phyloP scores from a whole-genome alignment of 306 rosid genomes.

The Myrica gale region DNA sequence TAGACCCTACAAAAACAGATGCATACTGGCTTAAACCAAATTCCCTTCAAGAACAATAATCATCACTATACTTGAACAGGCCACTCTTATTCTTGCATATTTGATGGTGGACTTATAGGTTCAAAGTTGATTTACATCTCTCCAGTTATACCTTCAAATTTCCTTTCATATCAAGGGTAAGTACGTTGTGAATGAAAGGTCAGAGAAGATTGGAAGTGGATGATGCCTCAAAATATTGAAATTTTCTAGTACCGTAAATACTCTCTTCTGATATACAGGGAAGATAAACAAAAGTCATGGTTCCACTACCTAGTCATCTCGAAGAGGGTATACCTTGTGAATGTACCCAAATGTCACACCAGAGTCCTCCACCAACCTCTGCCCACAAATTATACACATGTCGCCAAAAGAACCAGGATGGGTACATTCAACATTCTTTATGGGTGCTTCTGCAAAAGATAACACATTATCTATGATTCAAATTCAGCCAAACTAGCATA shows the following conservation, averaged over 20 bases:
- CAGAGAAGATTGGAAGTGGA: neutral
- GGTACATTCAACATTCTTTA: slow-evolving; percentile 41
- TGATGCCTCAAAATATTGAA: neutral
- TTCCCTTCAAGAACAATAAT: neutral
- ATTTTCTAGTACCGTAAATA: neutral
- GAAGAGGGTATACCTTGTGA: slow-evolving; percentile 59
- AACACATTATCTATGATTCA: neutral
- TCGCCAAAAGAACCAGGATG: slow-evolving; percentile 84
- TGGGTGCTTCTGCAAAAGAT: slow-evolving; percentile 45
- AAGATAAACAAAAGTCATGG: slow-evolving; percentile 20
- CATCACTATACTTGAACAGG: neutral
- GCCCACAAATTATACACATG: slow-evolving; percentile 74
- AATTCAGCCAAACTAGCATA: neutral
- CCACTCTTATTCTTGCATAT: neutral
- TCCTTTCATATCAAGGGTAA: neutral
- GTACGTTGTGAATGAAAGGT: neutral
- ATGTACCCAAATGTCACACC: slow-evolving; percentile 82
- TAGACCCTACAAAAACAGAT: slow-evolving; percentile 55
- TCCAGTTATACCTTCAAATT: neutral
- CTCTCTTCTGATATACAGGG: neutral
- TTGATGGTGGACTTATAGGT: neutral
- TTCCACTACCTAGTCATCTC: slow-evolving; percentile 21
- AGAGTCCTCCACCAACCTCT: slow-evolving; percentile 59
- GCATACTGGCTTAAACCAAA: neutral
- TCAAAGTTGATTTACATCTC: neutral